Base-by-base conservation (phyloP, 2,329 filamentous ascomycete genomes). In the Xylariaceae sp. region DNA sequence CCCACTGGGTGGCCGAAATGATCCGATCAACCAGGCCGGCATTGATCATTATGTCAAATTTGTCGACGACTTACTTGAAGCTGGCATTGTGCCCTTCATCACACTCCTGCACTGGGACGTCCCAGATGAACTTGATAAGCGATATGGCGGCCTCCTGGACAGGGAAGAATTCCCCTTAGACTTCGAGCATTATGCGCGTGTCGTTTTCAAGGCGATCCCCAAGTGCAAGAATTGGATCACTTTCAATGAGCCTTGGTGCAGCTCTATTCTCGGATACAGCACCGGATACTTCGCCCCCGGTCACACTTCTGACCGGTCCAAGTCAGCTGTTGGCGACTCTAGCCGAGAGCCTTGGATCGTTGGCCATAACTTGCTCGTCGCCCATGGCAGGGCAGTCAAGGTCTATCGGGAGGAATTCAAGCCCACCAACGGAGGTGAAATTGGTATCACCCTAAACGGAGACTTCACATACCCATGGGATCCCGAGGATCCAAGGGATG, bases 31-130 rank as follows among this genome's bases (percentile, higher is more conserved):
- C 77, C 81, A 90, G 67, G 82, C 84, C 55, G 91, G 91, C 21
- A 75, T 96, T 41, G 83, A 89, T 64, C 88, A 90, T 77, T 96
- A 96, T 73, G 79, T 86, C 70, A 86, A 87, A 67, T 88, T 96
- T 60, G 86, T 92, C 43, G 89, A 95, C 70, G 89, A 90, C 68
- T 81, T 96, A 48, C 80, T 89, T 44, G 89, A 81, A 3, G 89
- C 87, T 5, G 89, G 87, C 56, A 95, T 96, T 67, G 84, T 80
- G 20, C 91, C 91, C 1, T 86, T 95, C 72, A 84, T 96, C 68
- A 96, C 91, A 2, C 79, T 96, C 16, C 90, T 89, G 74, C 91
- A 96, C 75, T 96, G 91, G 91, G 91, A 96, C 75, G 81, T 95
- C 7, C 91, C 91, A 2, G 86, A 91, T 65, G 87, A 78, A 56